A percentile compares a stretch with the other conserved stretches of the same genome.
Conservation (phyloP, 2,329 filamentous ascomycete genomes). For the Albifimbria verrucaria region DNA sequence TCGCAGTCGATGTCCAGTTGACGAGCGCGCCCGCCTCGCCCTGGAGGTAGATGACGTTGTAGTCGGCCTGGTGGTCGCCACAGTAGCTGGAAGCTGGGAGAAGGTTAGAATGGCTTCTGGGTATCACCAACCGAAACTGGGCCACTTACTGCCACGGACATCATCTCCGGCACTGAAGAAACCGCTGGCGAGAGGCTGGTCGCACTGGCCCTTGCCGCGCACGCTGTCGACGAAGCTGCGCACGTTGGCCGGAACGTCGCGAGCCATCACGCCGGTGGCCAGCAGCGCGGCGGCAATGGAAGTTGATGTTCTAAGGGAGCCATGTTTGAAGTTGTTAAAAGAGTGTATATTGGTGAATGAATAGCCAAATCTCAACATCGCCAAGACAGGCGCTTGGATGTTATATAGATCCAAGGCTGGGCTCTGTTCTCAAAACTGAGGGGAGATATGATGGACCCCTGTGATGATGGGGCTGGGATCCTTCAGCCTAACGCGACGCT, state of each 20-base stretch:
- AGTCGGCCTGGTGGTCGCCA: constrained; percentile 37
- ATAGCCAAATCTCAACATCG: no score
- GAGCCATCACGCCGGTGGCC: constrained; percentile 18
- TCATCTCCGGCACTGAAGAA: constrained; percentile 35
- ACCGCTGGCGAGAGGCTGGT: constrained; percentile 31
- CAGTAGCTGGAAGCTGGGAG: constrained; percentile 39
- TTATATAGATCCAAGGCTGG: no score
- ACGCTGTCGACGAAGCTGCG: constrained; percentile 37
- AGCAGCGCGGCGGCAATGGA: constrained; percentile 3
- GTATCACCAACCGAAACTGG: neutral
- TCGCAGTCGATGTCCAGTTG: constrained; percentile 60
- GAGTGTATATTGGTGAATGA: constrained; percentile 5
- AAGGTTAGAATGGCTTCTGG: neutral
- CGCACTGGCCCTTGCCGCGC: constrained; percentile 32
- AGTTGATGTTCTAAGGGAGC: constrained; percentile 9
- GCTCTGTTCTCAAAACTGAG: no score
- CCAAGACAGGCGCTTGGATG: no score
- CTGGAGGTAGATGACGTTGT: constrained; percentile 46
- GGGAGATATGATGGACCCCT: no score
- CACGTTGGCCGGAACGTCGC: constrained; percentile 38
- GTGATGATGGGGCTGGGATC: no score
- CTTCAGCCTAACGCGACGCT: no score
- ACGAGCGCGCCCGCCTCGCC: constrained; percentile 37
- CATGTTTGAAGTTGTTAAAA: constrained; percentile 17
- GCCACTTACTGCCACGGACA: constrained; percentile 31